Percentiles rank a stretch among this genome's conserved stretches.
Evolutionary conservation across 371 early-diverging fungal species (phyloP).

Genomic region (Choanephora cucurbitarum): DNA sequence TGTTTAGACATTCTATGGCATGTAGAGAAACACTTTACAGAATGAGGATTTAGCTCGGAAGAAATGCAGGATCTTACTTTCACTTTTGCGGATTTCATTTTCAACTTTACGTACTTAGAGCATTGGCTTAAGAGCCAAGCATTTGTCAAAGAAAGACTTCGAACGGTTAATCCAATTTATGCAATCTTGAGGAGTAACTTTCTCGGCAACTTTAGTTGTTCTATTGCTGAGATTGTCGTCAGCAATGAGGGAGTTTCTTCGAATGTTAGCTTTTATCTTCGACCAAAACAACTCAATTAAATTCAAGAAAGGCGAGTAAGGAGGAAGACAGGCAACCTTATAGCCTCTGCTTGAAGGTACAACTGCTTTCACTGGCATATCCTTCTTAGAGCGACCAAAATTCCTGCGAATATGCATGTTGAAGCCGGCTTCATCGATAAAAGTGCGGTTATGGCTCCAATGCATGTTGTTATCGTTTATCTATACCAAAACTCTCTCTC

Average conservation of each 20-base stretch:
- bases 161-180: constrained; percentile 9
- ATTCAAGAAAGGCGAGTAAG: constrained; percentile 17
- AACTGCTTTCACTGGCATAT: constrained; percentile 9
- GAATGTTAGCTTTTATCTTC: constrained; percentile 10
- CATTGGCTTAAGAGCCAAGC: background rate
- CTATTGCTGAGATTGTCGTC: constrained; percentile 5
- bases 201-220: constrained; percentile 6
- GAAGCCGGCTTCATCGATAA: constrained; percentile 21
- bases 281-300: constrained; percentile 17
- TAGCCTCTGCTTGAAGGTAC: constrained; percentile 18
- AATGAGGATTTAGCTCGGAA: no score
- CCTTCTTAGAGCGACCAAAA: constrained; percentile 16
- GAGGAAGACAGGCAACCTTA: constrained; percentile 10
- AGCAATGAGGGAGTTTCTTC: constrained; percentile 8
- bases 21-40: no score
- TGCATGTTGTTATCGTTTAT: constrained; percentile 3
- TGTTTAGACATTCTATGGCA: no score
- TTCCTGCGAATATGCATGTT: constrained; percentile 17
- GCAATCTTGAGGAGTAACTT: background rate
- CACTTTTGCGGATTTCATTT: no score
- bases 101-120: no score
- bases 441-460: constrained; percentile 11
- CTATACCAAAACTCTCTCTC: constrained; percentile 7
- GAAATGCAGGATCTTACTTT: no score
- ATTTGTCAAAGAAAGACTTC: constrained; percentile 17